Evolutionary conservation across 257 asterid species (phyloP), one percentile per base, ranked within the genome.

Genomic region (Lycium ferocissimum): DNA sequence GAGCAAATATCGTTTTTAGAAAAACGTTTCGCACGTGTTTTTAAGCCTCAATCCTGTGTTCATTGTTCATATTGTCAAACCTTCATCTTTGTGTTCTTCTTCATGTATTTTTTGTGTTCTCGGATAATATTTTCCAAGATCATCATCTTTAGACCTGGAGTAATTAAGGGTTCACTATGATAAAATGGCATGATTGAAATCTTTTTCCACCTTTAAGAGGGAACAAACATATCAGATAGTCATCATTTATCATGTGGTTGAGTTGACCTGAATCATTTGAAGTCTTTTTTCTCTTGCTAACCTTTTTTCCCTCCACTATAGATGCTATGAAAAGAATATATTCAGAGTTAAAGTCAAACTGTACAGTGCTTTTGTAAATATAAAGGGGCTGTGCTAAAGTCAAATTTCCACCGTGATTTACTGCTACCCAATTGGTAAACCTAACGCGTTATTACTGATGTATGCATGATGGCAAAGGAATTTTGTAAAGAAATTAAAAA

Each of bases 141-240:
- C 33, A 26, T 61, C 35, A n/a, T n/a, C 67, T 61, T 63, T 63
- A 26, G 40, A 63, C 71, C 7, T 22, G 40, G 71, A 63, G 63
- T 58, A 57, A 63, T 22, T 22, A 63, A 26, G 38, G 71, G 71
- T 58, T 54, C 15, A 20, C 17, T 3, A 58, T 58, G 26, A 58
- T 58, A 58, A 58, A 58, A 17, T 58, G 65, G 9, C 65, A 5
- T 58, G 14, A 26, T 26, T 7, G 40, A 63, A 4, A 63, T 63
- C 13, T 63, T 65, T 65, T 26, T 26, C 8, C 45, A 65, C 43
- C 15, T 65, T 65, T 65, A 15, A 65, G 33, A 65, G 72, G n/a
- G 73, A 35, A 66, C 11, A 66, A 35, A 35, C 73, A 66, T 66
- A 66, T 35, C 73, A 66, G n/a, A 66, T 33, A 66, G 47, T 66